Base-by-base conservation (phyloP, 179 eudicot genomes). In the Camellia oleifera region DNA sequence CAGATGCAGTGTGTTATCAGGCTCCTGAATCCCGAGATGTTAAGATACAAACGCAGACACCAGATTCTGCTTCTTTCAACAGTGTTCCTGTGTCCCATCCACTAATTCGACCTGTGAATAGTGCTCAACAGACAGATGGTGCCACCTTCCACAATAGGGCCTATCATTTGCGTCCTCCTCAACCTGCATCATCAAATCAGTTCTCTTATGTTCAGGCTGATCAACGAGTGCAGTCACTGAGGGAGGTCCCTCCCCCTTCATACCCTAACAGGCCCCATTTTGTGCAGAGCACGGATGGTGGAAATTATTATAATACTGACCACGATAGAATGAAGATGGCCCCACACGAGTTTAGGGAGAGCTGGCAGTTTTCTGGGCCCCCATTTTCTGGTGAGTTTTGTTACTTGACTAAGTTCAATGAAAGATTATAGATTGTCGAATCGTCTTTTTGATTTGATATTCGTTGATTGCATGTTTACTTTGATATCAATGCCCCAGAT, bases 101-200 rank as follows among this genome's bases (percentile, higher is more conserved):
- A 65, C 82, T 88, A 76, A 79, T 77, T 13, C 75, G 78, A 48
- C 79, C 87, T 54, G 85, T 84, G 77, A 86, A 81, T 77, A 81
- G 77, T 85, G 48, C 70, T 77, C 87, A 83, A 69, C 87, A 88
- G 56, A 77, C 61, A 61, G 92, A 90, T 82, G 74, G 81, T 71
- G 74, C 82, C 42, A 81, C 75, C 72, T 64, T 82, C 79, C 82
- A 86, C 61, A 81, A 76, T 69, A 87, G 89, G 81, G 85, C 83
- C 63, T 91, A 88, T 82, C 92, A 86, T 82, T 53, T 92, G 26
- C 90, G 91, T 77, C 98, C 98, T 26, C 94, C 96, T 14, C 90
- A 89, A n/a, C 90, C 92, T 53, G 86, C 94, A 61, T 87, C 99
- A 65, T 88, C 99, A 64, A 88, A 89, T 89, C 99, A 92, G 79